Evolutionary conservation across 1,139 yeast species (phyloP).

Genomic region (Pichia norvegensis): DNA sequence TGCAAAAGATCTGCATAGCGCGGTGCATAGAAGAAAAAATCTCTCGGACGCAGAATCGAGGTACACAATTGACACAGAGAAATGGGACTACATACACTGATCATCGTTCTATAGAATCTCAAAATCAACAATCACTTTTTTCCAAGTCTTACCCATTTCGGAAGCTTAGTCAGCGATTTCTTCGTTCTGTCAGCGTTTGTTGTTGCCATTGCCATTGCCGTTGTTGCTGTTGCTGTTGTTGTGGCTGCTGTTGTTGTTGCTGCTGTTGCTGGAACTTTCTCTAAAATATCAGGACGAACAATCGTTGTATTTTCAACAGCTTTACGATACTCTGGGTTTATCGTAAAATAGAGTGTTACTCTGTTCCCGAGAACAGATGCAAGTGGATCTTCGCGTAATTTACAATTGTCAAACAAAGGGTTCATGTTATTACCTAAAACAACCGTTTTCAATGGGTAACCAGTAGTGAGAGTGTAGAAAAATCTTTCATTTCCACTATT

Average conservation of each 20-base stretch:
- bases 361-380: neutral
- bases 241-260: neutral
- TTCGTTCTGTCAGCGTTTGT: neutral
- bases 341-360: neutral
- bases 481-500: neutral
- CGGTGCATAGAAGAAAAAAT: no score
- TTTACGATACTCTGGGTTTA: neutral
- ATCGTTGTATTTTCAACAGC: neutral
- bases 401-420: neutral
- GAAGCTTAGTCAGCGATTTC: neutral
- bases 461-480: neutral
- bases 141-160: neutral
- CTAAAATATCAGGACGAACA: neutral
- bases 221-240: neutral
- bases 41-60: neutral
- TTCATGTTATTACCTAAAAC: neutral
- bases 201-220: neutral
- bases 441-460: neutral
- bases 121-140: no score
- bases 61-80: slow-evolving; percentile 2
- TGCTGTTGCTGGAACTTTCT: neutral
- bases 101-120: no score
- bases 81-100: no score
- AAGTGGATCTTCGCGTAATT: neutral
- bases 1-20: neutral